Evolutionary conservation across 306 rosid species (phyloP).

Genomic region (Senna tora): DNA sequence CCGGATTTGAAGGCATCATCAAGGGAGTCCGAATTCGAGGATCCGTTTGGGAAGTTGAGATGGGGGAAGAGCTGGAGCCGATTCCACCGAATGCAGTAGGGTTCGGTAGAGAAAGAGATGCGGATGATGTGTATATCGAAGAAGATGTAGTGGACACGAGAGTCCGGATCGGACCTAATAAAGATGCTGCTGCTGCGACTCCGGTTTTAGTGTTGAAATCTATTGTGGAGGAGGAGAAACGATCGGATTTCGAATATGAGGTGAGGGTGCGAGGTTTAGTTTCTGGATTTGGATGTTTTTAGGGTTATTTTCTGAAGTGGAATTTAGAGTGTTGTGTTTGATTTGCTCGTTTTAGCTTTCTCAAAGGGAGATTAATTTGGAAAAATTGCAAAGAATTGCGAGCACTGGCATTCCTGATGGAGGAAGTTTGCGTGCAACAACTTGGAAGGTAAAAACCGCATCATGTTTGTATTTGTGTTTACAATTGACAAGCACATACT

Average conservation of each 20-base stretch:
- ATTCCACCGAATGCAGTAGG: constrained; percentile 56
- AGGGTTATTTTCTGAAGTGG: neutral
- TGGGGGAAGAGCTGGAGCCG: constrained; percentile 79
- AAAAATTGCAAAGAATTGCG: constrained; percentile 73
- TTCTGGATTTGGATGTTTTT: neutral
- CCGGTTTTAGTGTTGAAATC: constrained; percentile 50
- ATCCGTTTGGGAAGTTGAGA: constrained; percentile 48
- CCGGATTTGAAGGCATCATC: constrained; percentile 52
- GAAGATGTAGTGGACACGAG: constrained; percentile 19
- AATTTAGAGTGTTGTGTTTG: neutral
- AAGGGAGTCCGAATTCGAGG: constrained; percentile 37
- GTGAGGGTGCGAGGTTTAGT: constrained; percentile 44
- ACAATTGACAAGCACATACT: neutral
- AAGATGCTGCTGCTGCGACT: constrained; percentile 35
- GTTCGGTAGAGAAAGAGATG: constrained; percentile 36
- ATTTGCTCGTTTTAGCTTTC: constrained; percentile 52
- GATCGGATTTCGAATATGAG: constrained; percentile 76
- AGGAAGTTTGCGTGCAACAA: constrained; percentile 69
- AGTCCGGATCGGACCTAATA: constrained; percentile 37
- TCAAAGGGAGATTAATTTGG: constrained; percentile 65
- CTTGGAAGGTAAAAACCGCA: constrained; percentile 69
- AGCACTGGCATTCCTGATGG: constrained; percentile 72
- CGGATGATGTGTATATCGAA: constrained; percentile 11
- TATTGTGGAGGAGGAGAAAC: constrained; percentile 71
- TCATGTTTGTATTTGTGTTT: neutral